phyloP scores from a whole-genome alignment of 1,139 yeast genomes.

The Yamadazyma atlantica region DNA sequence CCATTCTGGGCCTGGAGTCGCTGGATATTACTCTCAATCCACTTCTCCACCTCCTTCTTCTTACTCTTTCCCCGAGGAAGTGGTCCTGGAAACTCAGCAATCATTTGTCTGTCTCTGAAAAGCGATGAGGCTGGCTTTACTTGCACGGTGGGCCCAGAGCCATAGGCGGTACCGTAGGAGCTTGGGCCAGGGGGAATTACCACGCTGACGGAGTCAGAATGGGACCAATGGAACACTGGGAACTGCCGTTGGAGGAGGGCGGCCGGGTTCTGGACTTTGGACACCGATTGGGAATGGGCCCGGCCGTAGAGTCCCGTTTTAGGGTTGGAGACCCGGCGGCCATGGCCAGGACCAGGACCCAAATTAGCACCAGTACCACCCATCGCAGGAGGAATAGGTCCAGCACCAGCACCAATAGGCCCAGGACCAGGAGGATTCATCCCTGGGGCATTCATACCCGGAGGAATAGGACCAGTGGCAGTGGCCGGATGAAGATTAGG shows the following conservation, averaged over 20 bases:
- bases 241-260: conserved; percentile 57
- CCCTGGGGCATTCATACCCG: no score
- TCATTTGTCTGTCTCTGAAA: conserved; percentile 21
- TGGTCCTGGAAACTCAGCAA: conserved; percentile 60
- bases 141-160: no score
- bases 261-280: conserved; percentile 34
- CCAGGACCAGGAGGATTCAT: conserved; percentile 1
- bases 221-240: conserved; percentile 77
- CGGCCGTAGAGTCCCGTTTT: conserved; percentile 26
- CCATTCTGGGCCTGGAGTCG: no score
- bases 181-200: conserved; percentile 33
- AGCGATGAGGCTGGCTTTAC: conserved; percentile 19
- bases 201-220: conserved; percentile 29
- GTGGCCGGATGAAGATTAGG: no score
- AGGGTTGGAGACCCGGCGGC: conserved; percentile 31
- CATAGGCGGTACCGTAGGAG: no score
- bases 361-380: neutral
- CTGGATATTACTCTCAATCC: conserved; percentile 40
- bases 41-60: conserved; percentile 63
- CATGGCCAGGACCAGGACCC: no score
- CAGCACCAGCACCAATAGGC: neutral
- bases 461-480: conserved; percentile 19
- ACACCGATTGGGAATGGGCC: conserved; percentile 22
- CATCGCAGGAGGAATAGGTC: conserved; percentile 7
- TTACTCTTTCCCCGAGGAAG: conserved; percentile 54